phyloP scores from a whole-genome alignment of 2,329 filamentous ascomycete genomes.

The Sarocladium strictum region DNA sequence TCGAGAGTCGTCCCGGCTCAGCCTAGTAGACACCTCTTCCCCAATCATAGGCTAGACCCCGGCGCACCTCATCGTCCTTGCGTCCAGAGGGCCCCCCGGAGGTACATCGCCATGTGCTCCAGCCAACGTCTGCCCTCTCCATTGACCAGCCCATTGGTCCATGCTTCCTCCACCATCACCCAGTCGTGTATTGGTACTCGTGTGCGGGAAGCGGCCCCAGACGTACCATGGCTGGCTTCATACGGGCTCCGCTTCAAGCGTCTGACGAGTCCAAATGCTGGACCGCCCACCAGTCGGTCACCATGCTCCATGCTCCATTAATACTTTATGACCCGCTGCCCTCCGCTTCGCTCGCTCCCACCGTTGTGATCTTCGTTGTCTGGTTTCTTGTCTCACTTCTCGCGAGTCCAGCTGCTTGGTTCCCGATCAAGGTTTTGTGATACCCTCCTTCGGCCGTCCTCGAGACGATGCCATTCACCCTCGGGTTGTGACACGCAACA shows the following conservation, averaged over 20 bases:
- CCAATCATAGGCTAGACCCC: constrained; percentile 1
- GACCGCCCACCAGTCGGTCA: background rate
- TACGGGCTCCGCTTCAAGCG: constrained; percentile 1
- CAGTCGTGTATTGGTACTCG: background rate
- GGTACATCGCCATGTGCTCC: background rate
- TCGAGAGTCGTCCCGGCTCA: background rate
- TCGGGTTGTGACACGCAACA: background rate
- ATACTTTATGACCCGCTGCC: constrained; percentile 9
- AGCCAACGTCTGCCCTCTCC: background rate
- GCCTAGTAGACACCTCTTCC: constrained; percentile 1
- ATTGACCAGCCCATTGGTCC: background rate
- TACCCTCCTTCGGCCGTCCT: constrained; percentile 6
- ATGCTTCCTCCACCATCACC: constrained; percentile 1
- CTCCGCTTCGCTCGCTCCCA: constrained; percentile 1
- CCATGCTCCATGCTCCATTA: background rate
- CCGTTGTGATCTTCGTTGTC: constrained; percentile 7
- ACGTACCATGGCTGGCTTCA: background rate
- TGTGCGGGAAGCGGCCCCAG: constrained; percentile 1
- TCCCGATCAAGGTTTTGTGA: constrained; percentile 3
- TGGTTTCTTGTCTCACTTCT: background rate
- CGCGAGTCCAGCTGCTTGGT: constrained; percentile 5
- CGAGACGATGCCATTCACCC: constrained; percentile 2
- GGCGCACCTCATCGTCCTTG: background rate
- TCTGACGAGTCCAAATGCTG: constrained; percentile 9
- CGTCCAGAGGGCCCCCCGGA: background rate